These are phyloP conservation scores for Trichoderma aggressivum DNA, from an alignment of 2,329 filamentous ascomycete genomes.

Conservation along the genomic window DNA sequence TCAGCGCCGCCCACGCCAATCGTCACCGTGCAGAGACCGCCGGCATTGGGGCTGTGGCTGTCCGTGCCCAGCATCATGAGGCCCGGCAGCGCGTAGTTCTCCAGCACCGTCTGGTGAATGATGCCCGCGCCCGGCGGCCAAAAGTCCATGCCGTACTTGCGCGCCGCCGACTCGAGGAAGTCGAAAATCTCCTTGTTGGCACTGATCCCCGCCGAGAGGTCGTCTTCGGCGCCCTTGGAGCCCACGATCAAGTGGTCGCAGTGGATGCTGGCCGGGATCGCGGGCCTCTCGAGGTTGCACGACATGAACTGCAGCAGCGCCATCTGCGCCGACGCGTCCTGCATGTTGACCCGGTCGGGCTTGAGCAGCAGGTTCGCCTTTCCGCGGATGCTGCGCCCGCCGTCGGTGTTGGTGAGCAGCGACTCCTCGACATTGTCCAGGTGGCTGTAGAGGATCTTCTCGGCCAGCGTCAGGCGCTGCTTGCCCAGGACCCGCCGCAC, in stretches of 20 bases:
- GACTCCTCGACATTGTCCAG: slow-evolving; percentile 86
- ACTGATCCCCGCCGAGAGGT: slow-evolving; percentile 79
- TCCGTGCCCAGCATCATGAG: slow-evolving; percentile 99
- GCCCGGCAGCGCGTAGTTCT: slow-evolving; percentile 96
- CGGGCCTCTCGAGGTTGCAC: slow-evolving; percentile 82
- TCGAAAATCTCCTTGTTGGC: slow-evolving; percentile 97
- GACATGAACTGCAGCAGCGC: slow-evolving; percentile 98
- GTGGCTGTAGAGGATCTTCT: slow-evolving; percentile 98
- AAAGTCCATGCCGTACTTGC: slow-evolving; percentile 91
- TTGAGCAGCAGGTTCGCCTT: slow-evolving; percentile 94
- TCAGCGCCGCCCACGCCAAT: slow-evolving; percentile 97
- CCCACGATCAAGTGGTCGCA: slow-evolving; percentile 99
- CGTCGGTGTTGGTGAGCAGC: slow-evolving; percentile 75
- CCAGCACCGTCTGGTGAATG: slow-evolving; percentile 95
- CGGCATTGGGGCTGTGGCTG: slow-evolving; percentile 96
- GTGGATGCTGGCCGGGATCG: slow-evolving; percentile 95
- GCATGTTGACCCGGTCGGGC: slow-evolving; percentile 97
- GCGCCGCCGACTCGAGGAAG: slow-evolving; percentile 88
- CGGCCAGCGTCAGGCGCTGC: slow-evolving; percentile 75
- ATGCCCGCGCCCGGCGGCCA: slow-evolving; percentile 93
- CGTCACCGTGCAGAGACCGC: slow-evolving; percentile 86
- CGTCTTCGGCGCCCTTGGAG: slow-evolving; percentile 80
- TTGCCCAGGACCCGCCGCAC: slow-evolving; percentile 70
- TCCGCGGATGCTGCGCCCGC: slow-evolving; percentile 80
- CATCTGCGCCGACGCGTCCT: slow-evolving; percentile 98